A percentile compares a stretch with the other conserved stretches of the same genome.
Conservation (phyloP, 2,329 filamentous ascomycete genomes). For the Pseudogymnoascus sp. region DNA sequence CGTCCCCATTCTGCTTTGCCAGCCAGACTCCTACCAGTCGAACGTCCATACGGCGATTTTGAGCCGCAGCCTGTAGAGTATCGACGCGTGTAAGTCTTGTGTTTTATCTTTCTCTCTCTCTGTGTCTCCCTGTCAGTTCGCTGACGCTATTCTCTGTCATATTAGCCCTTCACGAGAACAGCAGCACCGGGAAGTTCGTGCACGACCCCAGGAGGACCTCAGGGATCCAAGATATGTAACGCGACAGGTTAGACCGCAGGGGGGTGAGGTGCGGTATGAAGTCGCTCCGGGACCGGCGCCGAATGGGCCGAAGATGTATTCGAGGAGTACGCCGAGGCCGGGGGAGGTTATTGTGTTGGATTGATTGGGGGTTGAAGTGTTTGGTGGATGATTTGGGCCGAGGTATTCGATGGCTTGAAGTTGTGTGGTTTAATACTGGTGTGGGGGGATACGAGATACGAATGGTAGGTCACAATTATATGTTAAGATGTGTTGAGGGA, state of each 20-base stretch:
- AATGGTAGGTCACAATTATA: background rate
- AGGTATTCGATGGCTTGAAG: background rate
- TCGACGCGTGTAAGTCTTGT: background rate
- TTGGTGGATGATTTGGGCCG: background rate
- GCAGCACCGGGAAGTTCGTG: background rate
- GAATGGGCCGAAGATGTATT: background rate
- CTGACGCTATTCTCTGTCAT: background rate
- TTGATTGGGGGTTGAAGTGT: background rate
- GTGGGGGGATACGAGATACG: background rate
- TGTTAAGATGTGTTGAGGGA: background rate
- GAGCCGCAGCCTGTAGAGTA: background rate
- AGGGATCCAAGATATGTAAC: background rate
- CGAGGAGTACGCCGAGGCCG: background rate
- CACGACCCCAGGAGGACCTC: background rate
- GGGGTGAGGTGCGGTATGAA: background rate
- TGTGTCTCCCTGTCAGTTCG: background rate
- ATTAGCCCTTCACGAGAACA: constrained; percentile 3
- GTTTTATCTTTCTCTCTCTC: background rate
- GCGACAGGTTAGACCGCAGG: background rate
- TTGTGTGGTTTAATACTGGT: background rate
- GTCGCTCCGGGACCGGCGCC: background rate
- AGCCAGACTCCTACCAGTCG: background rate
- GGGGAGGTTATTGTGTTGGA: constrained; percentile 10
- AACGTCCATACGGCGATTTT: background rate
- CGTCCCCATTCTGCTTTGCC: background rate